These are phyloP conservation scores for Neofusicoccum cordaticola DNA, from an alignment of 2,329 filamentous ascomycete species.

Conservation along the genomic window DNA sequence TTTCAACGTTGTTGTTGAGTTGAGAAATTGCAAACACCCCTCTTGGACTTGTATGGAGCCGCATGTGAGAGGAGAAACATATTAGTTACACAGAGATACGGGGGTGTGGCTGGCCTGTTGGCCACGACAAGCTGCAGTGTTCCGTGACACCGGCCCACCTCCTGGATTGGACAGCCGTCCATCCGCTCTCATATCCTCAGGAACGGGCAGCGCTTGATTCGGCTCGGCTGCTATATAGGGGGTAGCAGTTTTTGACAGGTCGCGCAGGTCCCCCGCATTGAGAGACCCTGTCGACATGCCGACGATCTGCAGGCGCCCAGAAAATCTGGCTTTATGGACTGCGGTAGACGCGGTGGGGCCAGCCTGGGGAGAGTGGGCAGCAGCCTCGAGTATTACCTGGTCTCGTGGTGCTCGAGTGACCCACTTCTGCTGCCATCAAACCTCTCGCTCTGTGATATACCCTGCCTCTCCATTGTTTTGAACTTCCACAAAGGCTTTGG, in stretches of 20 bases:
- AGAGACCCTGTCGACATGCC: background rate
- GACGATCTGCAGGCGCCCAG: background rate
- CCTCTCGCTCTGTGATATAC: background rate
- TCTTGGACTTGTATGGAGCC: background rate
- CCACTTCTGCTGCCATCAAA: background rate
- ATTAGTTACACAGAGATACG: background rate
- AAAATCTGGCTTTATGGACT: background rate
- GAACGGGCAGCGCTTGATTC: background rate
- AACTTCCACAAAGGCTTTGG: background rate
- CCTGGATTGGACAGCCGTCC: background rate
- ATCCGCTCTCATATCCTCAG: background rate
- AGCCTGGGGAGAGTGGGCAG: background rate
- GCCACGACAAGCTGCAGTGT: background rate
- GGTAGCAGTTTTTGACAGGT: slow-evolving; percentile 6
- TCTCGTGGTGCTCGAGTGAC: background rate
- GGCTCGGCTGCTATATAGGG: background rate
- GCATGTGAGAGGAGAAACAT: background rate
- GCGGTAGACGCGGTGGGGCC: background rate
- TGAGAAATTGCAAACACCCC: background rate
- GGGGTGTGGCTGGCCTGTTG: background rate
- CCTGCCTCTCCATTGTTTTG: background rate
- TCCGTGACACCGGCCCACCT: background rate
- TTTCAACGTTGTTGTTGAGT: background rate
- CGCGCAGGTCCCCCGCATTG: background rate
- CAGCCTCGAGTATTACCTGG: background rate